A percentile compares a stretch with the other conserved stretches of the same genome.
Conservation (phyloP, 768 basidiomycete species). For the Hemileccinum rubropunctum region DNA sequence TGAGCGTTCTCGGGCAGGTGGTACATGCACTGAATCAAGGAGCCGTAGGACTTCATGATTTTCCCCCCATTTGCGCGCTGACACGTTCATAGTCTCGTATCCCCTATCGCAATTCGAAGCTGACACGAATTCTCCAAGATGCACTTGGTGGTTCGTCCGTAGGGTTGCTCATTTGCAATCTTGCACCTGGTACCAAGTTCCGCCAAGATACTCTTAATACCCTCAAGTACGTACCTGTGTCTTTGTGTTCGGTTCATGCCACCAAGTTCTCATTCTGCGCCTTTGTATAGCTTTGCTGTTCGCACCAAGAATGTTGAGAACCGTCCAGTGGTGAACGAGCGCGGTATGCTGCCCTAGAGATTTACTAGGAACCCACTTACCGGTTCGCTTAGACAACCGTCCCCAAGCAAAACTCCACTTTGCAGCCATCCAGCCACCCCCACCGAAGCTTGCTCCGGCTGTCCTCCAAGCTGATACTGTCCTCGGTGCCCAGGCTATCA, state of each 20-base stretch:
- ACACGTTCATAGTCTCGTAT: constrained; percentile 56
- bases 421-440: constrained; percentile 52
- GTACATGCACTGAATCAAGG: constrained; percentile 80
- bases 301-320: constrained; percentile 88
- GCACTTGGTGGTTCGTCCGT: constrained; percentile 81
- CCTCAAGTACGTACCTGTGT: constrained; percentile 58
- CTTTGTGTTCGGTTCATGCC: background rate
- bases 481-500: constrained; percentile 9
- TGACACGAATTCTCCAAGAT: constrained; percentile 87
- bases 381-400: constrained; percentile 46
- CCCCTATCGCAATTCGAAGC: constrained; percentile 87
- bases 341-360: constrained; percentile 44
- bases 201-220: constrained; percentile 88
- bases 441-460: constrained; percentile 45
- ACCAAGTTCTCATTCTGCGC: background rate
- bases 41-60: constrained; percentile 40
- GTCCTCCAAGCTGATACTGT: constrained; percentile 43
- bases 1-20: constrained; percentile 85
- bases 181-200: constrained; percentile 81
- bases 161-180: constrained; percentile 81
- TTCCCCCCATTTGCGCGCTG: constrained; percentile 1
- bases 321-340: constrained; percentile 73
- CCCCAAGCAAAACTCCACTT: constrained; percentile 61
- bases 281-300: constrained; percentile 63
- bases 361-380: background rate